A percentile compares a stretch with the other conserved stretches of the same genome.
Conservation (phyloP, 129 eudicot species). For the Saposhnikovia divaricata region DNA sequence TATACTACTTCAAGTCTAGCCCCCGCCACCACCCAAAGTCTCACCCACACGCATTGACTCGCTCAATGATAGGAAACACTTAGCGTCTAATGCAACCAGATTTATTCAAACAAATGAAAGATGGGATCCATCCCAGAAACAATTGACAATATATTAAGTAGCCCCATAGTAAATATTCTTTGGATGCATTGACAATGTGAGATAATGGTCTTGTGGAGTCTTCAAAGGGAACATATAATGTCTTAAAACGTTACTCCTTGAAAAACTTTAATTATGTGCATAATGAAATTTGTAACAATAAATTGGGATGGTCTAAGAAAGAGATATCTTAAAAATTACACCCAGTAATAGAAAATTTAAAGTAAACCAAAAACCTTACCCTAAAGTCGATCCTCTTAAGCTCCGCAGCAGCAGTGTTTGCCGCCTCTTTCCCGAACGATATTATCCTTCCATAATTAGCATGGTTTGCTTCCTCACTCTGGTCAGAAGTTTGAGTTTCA, state of each 20-base stretch:
- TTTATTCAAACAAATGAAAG: background rate
- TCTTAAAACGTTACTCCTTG: background rate
- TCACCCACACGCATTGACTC: background rate
- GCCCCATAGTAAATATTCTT: background rate
- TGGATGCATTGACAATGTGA: background rate
- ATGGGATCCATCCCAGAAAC: background rate
- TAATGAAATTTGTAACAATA: background rate
- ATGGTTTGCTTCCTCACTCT: conserved; percentile 29
- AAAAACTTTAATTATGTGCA: background rate
- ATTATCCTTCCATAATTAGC: conserved; percentile 73
- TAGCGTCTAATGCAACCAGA: background rate
- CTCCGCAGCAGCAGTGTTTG: conserved; percentile 54
- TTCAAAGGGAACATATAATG: background rate
- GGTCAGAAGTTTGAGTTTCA: conserved; percentile 25
- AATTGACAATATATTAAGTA: background rate
- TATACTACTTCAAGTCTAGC: background rate
- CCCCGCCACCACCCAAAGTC: background rate
- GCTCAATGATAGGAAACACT: background rate
- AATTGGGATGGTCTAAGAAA: background rate
- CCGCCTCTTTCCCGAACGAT: conserved; percentile 78
- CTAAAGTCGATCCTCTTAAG: conserved; percentile 76
- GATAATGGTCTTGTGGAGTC: background rate
- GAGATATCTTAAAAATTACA: background rate
- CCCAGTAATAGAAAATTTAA: background rate
- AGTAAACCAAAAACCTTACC: conserved; percentile 32